Evolutionary conservation across 2,329 filamentous ascomycete species (phyloP), one percentile per base, ranked within the genome.

Genomic region (Monosporascus sp.): DNA sequence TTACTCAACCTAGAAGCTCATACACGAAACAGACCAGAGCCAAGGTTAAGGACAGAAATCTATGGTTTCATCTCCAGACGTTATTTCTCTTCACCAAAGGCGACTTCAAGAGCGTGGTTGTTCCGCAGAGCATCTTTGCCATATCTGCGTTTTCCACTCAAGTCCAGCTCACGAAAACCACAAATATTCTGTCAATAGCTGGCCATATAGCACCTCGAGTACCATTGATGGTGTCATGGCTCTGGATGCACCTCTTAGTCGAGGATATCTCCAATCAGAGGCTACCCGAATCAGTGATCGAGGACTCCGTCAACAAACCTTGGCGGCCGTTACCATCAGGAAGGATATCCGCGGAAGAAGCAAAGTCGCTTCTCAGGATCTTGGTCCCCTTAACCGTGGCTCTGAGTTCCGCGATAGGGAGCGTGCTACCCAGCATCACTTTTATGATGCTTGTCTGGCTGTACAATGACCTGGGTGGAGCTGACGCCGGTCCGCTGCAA

Each of bases 41-140:
- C n/a, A n/a, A n/a, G n/a, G n/a, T n/a, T n/a, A n/a, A n/a, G n/a
- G n/a, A n/a, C n/a, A n/a, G n/a, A 8, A 22, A 17, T n/a, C 20
- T 45, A 15, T 22, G n/a, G 34, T 49, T 27, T 27, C 57, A 65
- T 31, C 44, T 64, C 1, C 54, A 61, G 24, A 65, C 62, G 0
- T 49, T 62, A 1, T 65, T 60, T 25, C 59, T 66, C 1, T 69
- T 69, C 25, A 69, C 67, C 1, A 67, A 62, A 48, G 66, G 64
- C 49, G 65, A 70, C 37, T 64, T 68, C 61, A 66, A 67, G 34
- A 69, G 67, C 8, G 62, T 69, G 18, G 57, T 69, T 14, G 17
- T 62, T 0, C 68, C 67, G 2, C 67, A 70, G 18, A 64, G 54
- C 38, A 52, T 64, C 8, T 69, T 70, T 45, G 63, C 47, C n/a